Percentiles rank a stretch among this genome's conserved stretches.
phyloP scores from a whole-genome alignment of 78 protist genomes.

The Thecamonas trahens region DNA sequence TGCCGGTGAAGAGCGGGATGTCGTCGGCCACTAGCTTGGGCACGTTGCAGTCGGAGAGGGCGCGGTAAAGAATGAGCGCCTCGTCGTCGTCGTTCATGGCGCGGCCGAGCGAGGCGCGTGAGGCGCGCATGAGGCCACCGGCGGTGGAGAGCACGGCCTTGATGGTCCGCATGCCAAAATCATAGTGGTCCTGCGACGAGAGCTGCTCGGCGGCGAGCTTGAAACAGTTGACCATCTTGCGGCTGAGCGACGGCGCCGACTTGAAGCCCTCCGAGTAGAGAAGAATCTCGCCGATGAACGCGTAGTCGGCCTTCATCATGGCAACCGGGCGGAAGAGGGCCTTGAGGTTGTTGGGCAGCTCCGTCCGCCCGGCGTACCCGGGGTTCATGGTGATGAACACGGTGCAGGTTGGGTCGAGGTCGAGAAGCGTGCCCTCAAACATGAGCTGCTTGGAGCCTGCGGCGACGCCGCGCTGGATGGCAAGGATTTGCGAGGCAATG shows the following conservation, averaged over 20 bases:
- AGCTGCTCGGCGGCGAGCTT: conserved; percentile 77
- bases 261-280: conserved; percentile 76
- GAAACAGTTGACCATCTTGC: conserved; percentile 77
- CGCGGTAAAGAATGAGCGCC: conserved; percentile 42
- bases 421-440: conserved; percentile 50
- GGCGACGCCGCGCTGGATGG: conserved; percentile 58
- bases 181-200: conserved; percentile 85
- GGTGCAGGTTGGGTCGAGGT: conserved; percentile 35
- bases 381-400: conserved; percentile 93
- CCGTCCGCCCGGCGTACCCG: conserved; percentile 88
- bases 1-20: conserved; percentile 68
- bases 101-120: conserved; percentile 34
- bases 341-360: conserved; percentile 78
- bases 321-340: conserved; percentile 74
- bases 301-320: conserved; percentile 68
- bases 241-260: conserved; percentile 38
- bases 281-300: conserved; percentile 72
- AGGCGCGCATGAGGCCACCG: conserved; percentile 65
- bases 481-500: conserved; percentile 72
- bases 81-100: conserved; percentile 38
- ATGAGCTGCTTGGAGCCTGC: conserved; percentile 5
- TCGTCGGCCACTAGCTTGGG: conserved; percentile 68
- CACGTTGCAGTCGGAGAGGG: conserved; percentile 56
- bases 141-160: conserved; percentile 74
- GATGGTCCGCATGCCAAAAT: conserved; percentile 85